Evolutionary conservation across 345 rosid genomes (phyloP).

Genomic region (Corchorus capsularis): DNA sequence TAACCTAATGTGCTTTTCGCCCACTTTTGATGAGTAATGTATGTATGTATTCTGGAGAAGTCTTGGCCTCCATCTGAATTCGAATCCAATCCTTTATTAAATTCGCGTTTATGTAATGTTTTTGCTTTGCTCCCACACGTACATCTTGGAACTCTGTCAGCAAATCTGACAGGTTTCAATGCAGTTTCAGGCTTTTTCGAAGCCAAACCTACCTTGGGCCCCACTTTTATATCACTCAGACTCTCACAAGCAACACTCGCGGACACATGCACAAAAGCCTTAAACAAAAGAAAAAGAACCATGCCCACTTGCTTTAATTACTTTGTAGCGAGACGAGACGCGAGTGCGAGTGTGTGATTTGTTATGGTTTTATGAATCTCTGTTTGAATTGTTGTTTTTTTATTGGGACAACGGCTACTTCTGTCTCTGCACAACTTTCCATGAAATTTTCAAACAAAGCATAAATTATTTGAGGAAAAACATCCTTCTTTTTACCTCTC

Average conservation of each 20-base stretch:
- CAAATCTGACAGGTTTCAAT: conserved; percentile 32
- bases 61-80: no score
- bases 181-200: conserved; percentile 14
- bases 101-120: no score
- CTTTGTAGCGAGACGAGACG: neutral
- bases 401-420: conserved; percentile 53
- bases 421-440: conserved; percentile 42
- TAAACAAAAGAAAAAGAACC: neutral
- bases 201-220: neutral
- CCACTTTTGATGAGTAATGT: no score
- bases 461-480: conserved; percentile 19
- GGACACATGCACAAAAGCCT: no score
- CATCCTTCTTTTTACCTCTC: conserved; percentile 5
- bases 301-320: neutral
- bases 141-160: neutral
- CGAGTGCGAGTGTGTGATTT: conserved; percentile 2
- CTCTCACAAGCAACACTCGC: conserved; percentile 1
- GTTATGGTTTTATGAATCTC: neutral
- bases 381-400: conserved; percentile 31
- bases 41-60: no score
- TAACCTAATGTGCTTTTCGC: no score
- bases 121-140: no score
- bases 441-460: conserved; percentile 35
- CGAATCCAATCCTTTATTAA: no score
- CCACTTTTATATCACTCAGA: neutral